Evolutionary conservation across 2,329 filamentous ascomycete species (phyloP).

Genomic region (Fusarium subglutinans): DNA sequence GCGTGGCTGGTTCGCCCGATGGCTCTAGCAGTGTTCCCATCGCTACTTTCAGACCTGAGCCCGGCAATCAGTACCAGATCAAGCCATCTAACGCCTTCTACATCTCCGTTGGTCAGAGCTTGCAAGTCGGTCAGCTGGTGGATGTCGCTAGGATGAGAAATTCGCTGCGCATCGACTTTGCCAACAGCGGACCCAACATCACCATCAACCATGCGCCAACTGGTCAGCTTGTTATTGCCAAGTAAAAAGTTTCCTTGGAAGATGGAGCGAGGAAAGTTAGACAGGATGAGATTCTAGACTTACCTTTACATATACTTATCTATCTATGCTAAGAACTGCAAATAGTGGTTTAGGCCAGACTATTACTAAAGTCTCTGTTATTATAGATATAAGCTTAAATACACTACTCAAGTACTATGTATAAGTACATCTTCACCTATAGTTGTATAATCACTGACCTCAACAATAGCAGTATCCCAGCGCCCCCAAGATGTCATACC

Average conservation of each 20-base stretch:
- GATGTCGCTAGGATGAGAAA: neutral
- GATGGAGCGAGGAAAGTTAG: neutral
- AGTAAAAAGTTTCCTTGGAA: accelerated
- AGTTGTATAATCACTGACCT: too few species aligned
- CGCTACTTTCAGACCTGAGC: neutral
- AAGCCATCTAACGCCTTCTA: neutral
- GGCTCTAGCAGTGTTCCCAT: neutral
- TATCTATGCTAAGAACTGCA: too few species aligned
- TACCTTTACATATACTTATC: too few species aligned
- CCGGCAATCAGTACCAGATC: neutral
- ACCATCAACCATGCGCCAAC: neutral
- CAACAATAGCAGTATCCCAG: too few species aligned
- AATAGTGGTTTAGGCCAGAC: too few species aligned
- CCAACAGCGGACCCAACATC: neutral
- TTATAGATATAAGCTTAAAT: too few species aligned
- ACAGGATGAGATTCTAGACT: neutral
- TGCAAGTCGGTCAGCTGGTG: neutral
- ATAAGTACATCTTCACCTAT: too few species aligned
- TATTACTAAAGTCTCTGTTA: too few species aligned
- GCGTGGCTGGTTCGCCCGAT: neutral
- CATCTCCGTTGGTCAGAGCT: neutral
- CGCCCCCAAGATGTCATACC: too few species aligned
- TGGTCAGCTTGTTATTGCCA: neutral
- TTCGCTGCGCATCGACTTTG: neutral
- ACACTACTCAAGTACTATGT: too few species aligned